Base-by-base conservation (phyloP, 108 stramenopile species). In the Nannochloropsis granulata region DNA sequence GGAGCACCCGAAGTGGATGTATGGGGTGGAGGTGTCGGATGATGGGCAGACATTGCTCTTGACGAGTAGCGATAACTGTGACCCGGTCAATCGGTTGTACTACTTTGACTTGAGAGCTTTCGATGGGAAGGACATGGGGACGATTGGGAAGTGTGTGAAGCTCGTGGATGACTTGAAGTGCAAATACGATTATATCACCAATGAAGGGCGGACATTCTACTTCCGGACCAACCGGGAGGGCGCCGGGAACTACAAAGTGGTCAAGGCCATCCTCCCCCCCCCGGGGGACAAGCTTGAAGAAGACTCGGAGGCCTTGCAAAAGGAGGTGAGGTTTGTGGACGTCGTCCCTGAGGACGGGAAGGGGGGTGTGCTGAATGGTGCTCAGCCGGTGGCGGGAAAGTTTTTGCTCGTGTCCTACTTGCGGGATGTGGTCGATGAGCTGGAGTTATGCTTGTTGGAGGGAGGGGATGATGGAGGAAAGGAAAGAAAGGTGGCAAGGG, bases 1-100 rank as follows among this genome's bases (percentile, higher is more conserved):
- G 5, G 71, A 78, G 45, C 46, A 86, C 43, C 43, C 81, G 45
- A 86, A 83, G 56, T 86, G 86, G 86, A 82, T 86, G 24, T 80
- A 80, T 24, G 79, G 79, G 13, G 79, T 80, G 79, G 83, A 83
- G 79, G 56, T 83, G 45, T 25, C 79, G 7, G 86, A 86, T 46
- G 86, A 86, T 42, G 71, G 83, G 79, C 34, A 83, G 25, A 83
- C 82, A 13, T 83, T 86, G n/a, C 25, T 86, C 56, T 23, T 81
- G 7, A 82, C 19, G 86, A 84, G 84, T 43, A 78, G 79, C 34
- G 86, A 89, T 83, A 83, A 80, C 45, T 90, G 89, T 86, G 89
- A 90, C 83, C 89, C 88, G 11, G 89, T 90, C 79, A 90, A 90
- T 86, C 78, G 86, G 84, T 83, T 90, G 12, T 89, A 85, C 86